Evolutionary conservation across 805 yeast genomes (phyloP), one percentile per base, ranked within the genome.

Genomic region (Vanderwaltozyma yarrowii): DNA sequence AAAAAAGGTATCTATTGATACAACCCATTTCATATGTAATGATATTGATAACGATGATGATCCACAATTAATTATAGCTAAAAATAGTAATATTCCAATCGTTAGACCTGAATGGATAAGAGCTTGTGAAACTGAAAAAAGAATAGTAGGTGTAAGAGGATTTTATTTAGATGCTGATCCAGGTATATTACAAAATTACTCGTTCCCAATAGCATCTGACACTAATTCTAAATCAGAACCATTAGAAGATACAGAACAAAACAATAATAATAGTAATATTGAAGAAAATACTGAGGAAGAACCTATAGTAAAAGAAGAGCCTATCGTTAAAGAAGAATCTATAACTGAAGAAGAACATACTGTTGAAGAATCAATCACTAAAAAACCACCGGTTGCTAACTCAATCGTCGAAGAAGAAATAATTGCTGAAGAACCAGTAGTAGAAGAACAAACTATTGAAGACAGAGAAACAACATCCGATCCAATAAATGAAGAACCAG

Each of bases 81-180:
- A 72, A 44, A 87, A 80, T 37, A 74, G 76, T 65, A 92, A 87
- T 55, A 86, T 92, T 39, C 98, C 98, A 2, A 74, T 92, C 29
- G 88, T 92, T 20, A 74, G 95, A 58, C 97, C 98, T 0, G 96
- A 92, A 58, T 92, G 97, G 97, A 66, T 92, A 40, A 80, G 82
- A 60, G 96, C 96, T 0, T 92, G 97, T 65, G 94, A 84, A 50
- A 60, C 71, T 31, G 96, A 88, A 54, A 75, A 92, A 49, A 66
- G 95, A 52, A 78, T 92, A 39, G 94, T 88, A 31, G 96, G 97
- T 20, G 98, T 92, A 13, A 72, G 94, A 52, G 86, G 85, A 47
- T 85, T 81, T 49, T 84, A 84, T 54, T 65, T 81, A 25, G 80
- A 78, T 57, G 69, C 75, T 15, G 70, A 66, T 41, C 65, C 64